These are phyloP conservation scores for Amauroascus niger DNA, from an alignment of 2,329 filamentous ascomycete genomes.

Conservation along the genomic window DNA sequence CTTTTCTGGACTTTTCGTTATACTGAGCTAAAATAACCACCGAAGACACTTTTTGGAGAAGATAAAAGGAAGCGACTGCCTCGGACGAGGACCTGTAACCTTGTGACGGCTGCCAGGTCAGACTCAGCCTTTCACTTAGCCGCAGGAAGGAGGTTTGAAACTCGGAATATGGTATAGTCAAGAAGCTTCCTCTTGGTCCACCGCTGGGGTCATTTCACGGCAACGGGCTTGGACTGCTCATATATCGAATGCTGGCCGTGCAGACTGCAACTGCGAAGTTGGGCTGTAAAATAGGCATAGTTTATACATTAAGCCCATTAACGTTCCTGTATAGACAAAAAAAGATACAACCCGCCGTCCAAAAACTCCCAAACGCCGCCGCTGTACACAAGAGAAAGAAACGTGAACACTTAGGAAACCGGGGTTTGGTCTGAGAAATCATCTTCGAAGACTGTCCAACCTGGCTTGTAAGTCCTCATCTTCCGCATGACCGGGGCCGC, in stretches of 20 bases:
- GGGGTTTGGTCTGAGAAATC: constrained; percentile 18
- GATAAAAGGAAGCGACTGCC: too few species aligned
- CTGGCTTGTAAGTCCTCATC: constrained; percentile 92
- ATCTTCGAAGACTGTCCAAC: constrained; percentile 69
- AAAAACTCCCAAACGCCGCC: constrained; percentile 14
- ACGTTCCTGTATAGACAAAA: background rate
- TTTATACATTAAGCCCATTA: background rate
- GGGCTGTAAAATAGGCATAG: background rate
- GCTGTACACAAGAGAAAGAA: background rate
- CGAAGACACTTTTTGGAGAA: too few species aligned
- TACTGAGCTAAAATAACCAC: too few species aligned
- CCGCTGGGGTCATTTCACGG: too few species aligned
- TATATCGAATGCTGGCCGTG: background rate
- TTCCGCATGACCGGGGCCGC: constrained; percentile 53
- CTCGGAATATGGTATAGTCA: too few species aligned
- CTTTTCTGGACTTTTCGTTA: too few species aligned
- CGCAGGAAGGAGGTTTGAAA: too few species aligned
- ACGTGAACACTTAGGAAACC: too few species aligned
- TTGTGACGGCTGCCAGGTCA: too few species aligned
- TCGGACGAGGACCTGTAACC: too few species aligned
- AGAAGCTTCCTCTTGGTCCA: too few species aligned
- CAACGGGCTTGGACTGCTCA: background rate
- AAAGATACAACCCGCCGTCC: background rate
- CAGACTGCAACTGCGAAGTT: background rate
- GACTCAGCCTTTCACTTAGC: too few species aligned